phyloP scores from a whole-genome alignment of 1,284 basidiomycete genomes.

The Rhodotorula sp. region DNA sequence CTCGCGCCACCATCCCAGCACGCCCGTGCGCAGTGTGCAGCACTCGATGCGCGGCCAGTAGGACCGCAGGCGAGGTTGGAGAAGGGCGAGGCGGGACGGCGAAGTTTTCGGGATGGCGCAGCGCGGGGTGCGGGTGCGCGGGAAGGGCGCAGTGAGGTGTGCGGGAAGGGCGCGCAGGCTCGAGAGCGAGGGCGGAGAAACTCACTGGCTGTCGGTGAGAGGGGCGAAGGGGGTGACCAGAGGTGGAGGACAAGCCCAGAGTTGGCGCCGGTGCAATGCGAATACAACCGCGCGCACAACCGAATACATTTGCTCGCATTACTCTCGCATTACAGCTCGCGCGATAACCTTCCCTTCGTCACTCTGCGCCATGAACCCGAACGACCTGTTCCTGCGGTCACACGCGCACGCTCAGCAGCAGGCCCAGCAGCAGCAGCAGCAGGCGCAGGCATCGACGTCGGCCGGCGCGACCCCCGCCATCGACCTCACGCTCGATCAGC shows the following conservation, averaged over 20 bases:
- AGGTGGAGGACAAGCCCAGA: background rate
- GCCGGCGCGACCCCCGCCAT: background rate
- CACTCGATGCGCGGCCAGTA: no score
- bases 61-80: no score
- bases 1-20: no score
- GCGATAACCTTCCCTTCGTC: no score
- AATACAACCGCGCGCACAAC: background rate
- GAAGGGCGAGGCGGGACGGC: no score
- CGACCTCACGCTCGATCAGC: background rate
- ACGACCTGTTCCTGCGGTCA: slow-evolving; percentile 17
- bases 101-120: background rate
- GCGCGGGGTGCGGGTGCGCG: background rate
- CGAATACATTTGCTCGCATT: no score
- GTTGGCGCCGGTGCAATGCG: background rate
- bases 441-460: background rate
- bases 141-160: no score
- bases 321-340: no score
- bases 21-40: no score
- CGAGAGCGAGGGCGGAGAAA: background rate
- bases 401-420: slow-evolving; percentile 9
- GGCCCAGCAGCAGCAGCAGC: background rate
- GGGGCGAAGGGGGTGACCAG: background rate
- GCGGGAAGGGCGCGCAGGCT: no score
- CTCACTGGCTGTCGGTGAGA: background rate
- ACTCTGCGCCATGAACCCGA: slow-evolving; percentile 20